A percentile compares a stretch with the other conserved stretches of the same genome.
phyloP scores from a whole-genome alignment of 768 basidiomycete species.

The Hygrophoropsis aurantiaca region DNA sequence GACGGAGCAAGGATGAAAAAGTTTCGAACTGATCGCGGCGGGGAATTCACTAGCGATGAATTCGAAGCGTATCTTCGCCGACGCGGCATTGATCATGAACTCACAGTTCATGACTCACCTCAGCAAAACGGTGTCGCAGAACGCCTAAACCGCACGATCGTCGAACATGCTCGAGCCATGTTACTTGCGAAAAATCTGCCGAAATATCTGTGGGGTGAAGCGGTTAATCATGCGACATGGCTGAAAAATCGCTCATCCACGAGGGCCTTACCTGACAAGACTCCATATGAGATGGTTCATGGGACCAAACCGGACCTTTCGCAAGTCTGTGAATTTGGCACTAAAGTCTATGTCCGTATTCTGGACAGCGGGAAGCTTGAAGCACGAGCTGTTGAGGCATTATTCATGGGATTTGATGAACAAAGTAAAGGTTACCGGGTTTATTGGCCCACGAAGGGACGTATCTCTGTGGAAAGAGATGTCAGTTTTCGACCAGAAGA shows the following conservation, averaged over 20 bases:
- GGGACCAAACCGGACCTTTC: slow-evolving; percentile 17
- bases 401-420: slow-evolving; percentile 35
- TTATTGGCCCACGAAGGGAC: slow-evolving; percentile 27
- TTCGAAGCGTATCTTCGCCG: slow-evolving; percentile 14
- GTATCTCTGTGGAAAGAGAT: slow-evolving; percentile 30
- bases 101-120: slow-evolving; percentile 26
- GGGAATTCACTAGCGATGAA: slow-evolving; percentile 23
- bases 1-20: slow-evolving; percentile 10
- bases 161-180: slow-evolving; percentile 21
- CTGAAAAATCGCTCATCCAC: slow-evolving; percentile 34
- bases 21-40: slow-evolving; percentile 23
- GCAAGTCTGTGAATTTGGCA: slow-evolving; percentile 16
- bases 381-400: slow-evolving; percentile 17
- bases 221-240: slow-evolving; percentile 30
- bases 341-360: slow-evolving; percentile 19
- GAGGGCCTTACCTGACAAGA: slow-evolving; percentile 17
- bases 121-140: slow-evolving; percentile 32
- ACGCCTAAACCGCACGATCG: slow-evolving; percentile 22
- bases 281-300: slow-evolving; percentile 10
- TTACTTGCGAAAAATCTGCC: slow-evolving; percentile 21
- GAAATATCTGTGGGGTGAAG: slow-evolving; percentile 14
- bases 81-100: slow-evolving; percentile 23
- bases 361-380: slow-evolving; percentile 23
- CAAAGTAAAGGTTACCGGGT: slow-evolving; percentile 31
- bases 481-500: slow-evolving; percentile 10